A percentile compares a stretch with the other conserved stretches of the same genome.
phyloP scores from a whole-genome alignment of 106 monocot species.

The Allium fistulosum region DNA sequence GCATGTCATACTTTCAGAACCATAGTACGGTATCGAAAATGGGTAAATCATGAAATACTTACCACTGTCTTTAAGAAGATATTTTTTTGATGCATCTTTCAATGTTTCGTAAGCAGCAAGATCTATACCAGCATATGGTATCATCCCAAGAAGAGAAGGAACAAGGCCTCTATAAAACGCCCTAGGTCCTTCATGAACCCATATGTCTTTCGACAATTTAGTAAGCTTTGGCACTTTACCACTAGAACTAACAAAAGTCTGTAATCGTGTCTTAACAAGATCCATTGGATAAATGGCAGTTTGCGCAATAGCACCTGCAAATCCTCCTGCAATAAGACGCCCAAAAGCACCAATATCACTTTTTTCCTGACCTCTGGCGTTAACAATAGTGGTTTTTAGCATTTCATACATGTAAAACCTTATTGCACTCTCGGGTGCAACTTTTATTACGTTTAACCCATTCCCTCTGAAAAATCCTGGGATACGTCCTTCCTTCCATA shows the following conservation, averaged over 20 bases:
- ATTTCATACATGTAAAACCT: slow-evolving; percentile 87
- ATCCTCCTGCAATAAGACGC: slow-evolving; percentile 74
- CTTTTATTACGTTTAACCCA: slow-evolving; percentile 90
- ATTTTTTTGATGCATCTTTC: slow-evolving; percentile 79
- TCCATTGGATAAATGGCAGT: slow-evolving; percentile 94
- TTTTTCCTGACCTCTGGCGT: slow-evolving; percentile 51
- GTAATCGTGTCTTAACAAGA: slow-evolving; percentile 83
- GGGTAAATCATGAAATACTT: background rate
- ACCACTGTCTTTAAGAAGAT: slow-evolving; percentile 80
- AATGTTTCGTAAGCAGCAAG: slow-evolving; percentile 90
- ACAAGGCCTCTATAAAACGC: slow-evolving; percentile 86
- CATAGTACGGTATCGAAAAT: no score
- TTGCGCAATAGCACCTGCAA: slow-evolving; percentile 91
- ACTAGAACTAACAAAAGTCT: slow-evolving; percentile 33
- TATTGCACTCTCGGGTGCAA: slow-evolving; percentile 93
- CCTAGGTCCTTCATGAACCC: slow-evolving; percentile 79
- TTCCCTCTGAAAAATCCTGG: slow-evolving; percentile 80
- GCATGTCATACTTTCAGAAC: no score
- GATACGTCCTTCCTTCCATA: slow-evolving; percentile 66
- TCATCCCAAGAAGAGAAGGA: slow-evolving; percentile 85
- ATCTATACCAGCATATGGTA: slow-evolving; percentile 98
- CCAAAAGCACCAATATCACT: slow-evolving; percentile 70
- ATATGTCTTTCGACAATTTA: slow-evolving; percentile 65
- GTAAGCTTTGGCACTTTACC: slow-evolving; percentile 58
- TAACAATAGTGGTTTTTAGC: slow-evolving; percentile 64